Conservation (phyloP, 73 alveolate genomes). For the Durusdinium trenchii region DNA sequence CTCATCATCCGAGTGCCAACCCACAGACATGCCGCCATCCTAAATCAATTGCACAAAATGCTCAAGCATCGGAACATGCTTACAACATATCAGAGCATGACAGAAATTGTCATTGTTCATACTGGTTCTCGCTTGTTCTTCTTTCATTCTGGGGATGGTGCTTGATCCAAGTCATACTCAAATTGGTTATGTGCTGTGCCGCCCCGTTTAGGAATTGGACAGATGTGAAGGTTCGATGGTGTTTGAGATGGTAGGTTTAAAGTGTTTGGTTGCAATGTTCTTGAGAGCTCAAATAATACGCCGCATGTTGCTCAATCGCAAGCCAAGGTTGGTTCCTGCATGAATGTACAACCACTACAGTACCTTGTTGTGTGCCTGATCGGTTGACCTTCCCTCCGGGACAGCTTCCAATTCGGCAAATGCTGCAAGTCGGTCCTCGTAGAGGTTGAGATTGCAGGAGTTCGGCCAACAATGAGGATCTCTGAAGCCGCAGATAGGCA, state of each 20-base stretch:
- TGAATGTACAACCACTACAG: no score
- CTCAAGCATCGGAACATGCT: neutral
- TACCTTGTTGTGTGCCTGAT: neutral
- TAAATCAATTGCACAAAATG: neutral
- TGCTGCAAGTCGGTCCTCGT: conserved; percentile 24
- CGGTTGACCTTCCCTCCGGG: neutral
- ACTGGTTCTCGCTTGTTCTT: neutral
- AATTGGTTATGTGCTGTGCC: neutral
- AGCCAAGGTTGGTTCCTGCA: no score
- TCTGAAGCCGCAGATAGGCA: conserved; percentile 83
- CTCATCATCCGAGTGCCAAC: conserved; percentile 93
- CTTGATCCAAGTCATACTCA: neutral
- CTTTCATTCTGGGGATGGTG: neutral
- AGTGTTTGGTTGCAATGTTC: no score
- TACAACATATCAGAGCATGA: neutral
- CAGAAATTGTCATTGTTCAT: neutral
- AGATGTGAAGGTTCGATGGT: no score
- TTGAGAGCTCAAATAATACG: no score
- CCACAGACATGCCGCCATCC: conserved; percentile 94
- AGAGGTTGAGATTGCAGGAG: conserved; percentile 91
- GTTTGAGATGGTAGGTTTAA: no score
- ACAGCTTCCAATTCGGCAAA: neutral
- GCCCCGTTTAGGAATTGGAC: no score
- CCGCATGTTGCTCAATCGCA: no score
- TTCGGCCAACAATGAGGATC: conserved; percentile 75